Base-by-base conservation (phyloP, 1,139 yeast genomes). In the Magnusiomyces paraingens region DNA sequence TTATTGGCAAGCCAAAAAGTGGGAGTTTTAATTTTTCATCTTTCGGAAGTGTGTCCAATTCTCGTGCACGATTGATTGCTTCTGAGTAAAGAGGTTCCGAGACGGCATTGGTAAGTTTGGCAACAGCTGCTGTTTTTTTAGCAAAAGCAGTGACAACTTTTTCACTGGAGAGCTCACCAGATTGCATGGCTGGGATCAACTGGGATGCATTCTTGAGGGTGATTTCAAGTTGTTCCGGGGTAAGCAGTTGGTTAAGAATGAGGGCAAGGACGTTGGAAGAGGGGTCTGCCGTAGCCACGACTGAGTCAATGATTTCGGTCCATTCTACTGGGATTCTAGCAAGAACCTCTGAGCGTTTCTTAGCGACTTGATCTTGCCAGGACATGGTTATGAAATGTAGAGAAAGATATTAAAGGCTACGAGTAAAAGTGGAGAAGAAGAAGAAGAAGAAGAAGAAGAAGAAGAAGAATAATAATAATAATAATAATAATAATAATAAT, bases 101-200 rank as follows among this genome's bases (percentile, higher is more conserved):
- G 36, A 64, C 50, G 54, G 70, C 67, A 50, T 66, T 65, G 36
- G 64, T 60, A 49, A 62, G 51, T 51, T 65, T 69, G 50, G 63
- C 65, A 2, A 66, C 78, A 56, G 81, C 68, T 1, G 82, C 77
- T 5, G 84, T 78, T 59, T 85, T 71, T 57, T 78, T 81, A 53
- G 82, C 80, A 62, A 76, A 82, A 0, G 86, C 85, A 55, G 62
- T 53, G 0, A 77, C 64, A 4, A 79, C 78, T 18, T 74, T 73
- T 21, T 68, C 70, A 1, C 83, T 72, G 1, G 79, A 66, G 57
- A 73, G 64, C 52, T 69, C 64, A 2, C 80, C 79, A 14, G 50
- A 52, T 26, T 72, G 72, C 38, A 80, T 72, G 55, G 71, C 66
- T 18, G 64, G 64, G 14, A 70, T 70, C 57, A 76, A 68, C 39